A percentile compares a stretch with the other conserved stretches of the same genome.
These are phyloP conservation scores for Datura wrightii DNA, from an alignment of 257 asterid species.

Conservation along the genomic window DNA sequence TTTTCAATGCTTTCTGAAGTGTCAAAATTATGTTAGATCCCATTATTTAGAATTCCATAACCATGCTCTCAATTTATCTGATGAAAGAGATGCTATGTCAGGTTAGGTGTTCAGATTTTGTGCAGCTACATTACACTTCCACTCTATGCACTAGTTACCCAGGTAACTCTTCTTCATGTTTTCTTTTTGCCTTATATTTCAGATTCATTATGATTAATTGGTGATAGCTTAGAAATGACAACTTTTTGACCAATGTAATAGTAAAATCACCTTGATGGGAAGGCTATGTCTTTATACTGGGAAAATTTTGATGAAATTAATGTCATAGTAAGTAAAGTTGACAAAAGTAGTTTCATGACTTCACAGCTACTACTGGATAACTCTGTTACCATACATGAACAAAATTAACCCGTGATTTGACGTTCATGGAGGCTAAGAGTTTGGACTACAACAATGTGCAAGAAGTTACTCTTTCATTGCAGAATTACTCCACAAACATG, in stretches of 20 bases:
- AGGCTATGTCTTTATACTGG: too few species aligned
- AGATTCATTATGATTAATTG: neutral
- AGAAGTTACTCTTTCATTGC: neutral
- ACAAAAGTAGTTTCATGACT: too few species aligned
- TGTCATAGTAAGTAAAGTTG: neutral
- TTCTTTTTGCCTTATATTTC: neutral
- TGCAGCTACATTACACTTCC: constrained; percentile 98
- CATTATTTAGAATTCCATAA: neutral
- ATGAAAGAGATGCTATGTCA: constrained; percentile 41
- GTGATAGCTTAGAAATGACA: neutral
- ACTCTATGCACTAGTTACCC: constrained; percentile 92
- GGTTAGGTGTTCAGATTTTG: constrained; percentile 72
- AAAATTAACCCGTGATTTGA: neutral
- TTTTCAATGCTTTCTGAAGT: neutral
- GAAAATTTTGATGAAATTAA: too few species aligned
- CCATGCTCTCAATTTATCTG: neutral
- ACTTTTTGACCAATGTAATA: neutral
- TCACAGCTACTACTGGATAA: neutral
- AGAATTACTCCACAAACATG: neutral
- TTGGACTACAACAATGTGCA: neutral
- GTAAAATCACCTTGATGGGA: neutral
- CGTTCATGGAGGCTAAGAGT: neutral
- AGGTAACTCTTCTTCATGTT: constrained; percentile 51
- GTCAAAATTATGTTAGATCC: neutral
- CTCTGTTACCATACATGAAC: neutral